phyloP scores from a whole-genome alignment of 2,329 filamentous ascomycete species.

The Penicillium janthinellum region DNA sequence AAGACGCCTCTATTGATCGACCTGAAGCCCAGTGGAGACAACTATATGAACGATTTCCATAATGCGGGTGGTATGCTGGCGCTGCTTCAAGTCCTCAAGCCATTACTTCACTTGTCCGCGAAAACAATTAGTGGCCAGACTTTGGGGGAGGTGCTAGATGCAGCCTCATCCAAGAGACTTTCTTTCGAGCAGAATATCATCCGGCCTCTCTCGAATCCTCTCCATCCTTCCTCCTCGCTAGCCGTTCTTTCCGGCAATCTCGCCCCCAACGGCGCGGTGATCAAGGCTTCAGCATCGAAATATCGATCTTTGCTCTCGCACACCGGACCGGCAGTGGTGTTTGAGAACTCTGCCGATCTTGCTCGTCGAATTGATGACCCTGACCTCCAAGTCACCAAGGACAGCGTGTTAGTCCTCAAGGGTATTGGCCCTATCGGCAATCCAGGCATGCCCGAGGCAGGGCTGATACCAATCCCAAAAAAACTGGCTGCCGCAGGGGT shows the following conservation, averaged over 20 bases:
- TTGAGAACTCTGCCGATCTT: conserved; percentile 52
- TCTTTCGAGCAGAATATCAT: conserved; percentile 48
- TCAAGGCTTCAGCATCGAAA: conserved; percentile 56
- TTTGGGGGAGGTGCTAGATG: conserved; percentile 49
- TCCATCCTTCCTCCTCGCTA: conserved; percentile 50
- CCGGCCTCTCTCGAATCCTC: conserved; percentile 47
- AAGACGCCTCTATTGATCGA: conserved; percentile 53
- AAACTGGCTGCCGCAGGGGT: conserved; percentile 53
- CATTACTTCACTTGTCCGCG: conserved; percentile 50
- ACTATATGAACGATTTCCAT: conserved; percentile 59
- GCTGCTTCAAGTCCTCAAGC: conserved; percentile 49
- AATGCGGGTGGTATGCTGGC: conserved; percentile 56
- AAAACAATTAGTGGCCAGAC: conserved; percentile 52
- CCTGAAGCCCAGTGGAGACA: conserved; percentile 57
- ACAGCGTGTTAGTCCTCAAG: conserved; percentile 53
- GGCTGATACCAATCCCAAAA: conserved; percentile 53
- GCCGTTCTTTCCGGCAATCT: conserved; percentile 52
- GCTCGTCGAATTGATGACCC: conserved; percentile 51
- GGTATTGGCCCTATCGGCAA: conserved; percentile 55
- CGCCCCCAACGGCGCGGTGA: conserved; percentile 51
- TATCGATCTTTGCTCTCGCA: conserved; percentile 48
- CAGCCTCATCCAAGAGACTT: conserved; percentile 46
- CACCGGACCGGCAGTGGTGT: conserved; percentile 51
- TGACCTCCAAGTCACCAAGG: conserved; percentile 45
- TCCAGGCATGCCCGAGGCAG: conserved; percentile 57